Evolutionary conservation across 83 land plant genomes (phyloP).

Genomic region (Thuja plicata): DNA sequence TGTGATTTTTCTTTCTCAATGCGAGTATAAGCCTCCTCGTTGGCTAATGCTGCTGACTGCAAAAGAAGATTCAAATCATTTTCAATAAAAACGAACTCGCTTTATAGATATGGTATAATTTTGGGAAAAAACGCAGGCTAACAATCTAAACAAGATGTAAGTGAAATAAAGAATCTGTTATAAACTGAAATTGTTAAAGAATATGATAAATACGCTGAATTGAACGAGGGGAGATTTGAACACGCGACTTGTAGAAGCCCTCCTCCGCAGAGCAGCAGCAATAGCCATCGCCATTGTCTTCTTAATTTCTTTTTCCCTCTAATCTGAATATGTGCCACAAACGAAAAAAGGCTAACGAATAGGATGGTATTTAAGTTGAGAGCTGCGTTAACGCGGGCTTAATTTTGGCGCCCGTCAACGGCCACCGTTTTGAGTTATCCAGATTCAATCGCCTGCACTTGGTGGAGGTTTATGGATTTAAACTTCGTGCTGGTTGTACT

Average conservation of each 20-base stretch:
- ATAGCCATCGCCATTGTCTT: neutral
- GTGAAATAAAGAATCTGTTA: neutral
- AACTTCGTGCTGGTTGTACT: neutral
- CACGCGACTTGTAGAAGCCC: conserved; percentile 1
- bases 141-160: neutral
- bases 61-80: neutral
- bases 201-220: neutral
- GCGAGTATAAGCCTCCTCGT: neutral
- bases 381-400: neutral
- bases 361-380: neutral
- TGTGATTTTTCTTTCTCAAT: conserved; percentile 3
- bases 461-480: neutral
- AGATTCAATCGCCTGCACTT: neutral
- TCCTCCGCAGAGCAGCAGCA: conserved; percentile 2
- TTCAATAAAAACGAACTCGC: neutral
- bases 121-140: neutral
- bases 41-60: conserved; percentile 7
- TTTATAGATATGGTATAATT: neutral
- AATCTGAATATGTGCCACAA: neutral
- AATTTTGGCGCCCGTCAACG: neutral
- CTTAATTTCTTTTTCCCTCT: neutral
- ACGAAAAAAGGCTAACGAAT: neutral
- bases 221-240: neutral
- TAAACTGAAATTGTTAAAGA: neutral
- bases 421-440: neutral